Conservation (phyloP, 2,329 filamentous ascomycete species). For the Thyridium curvatum region DNA sequence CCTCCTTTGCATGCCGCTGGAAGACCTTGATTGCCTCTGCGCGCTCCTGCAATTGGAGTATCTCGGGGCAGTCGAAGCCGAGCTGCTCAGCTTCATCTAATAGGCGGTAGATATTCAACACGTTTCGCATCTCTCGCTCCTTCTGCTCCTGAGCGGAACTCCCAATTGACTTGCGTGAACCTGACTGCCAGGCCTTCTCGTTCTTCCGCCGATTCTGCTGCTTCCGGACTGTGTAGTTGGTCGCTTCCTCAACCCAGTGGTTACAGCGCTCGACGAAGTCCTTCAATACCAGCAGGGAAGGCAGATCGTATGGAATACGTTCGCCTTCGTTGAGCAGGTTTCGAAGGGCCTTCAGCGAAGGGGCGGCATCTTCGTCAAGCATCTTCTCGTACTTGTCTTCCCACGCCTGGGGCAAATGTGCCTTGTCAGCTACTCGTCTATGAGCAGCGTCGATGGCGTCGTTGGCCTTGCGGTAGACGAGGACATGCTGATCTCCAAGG, state of each 20-base stretch:
- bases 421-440: conserved; percentile 79
- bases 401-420: conserved; percentile 80
- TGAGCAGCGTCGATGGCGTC: conserved; percentile 61
- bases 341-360: conserved; percentile 79
- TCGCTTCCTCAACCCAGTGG: conserved; percentile 96
- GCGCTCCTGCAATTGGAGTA: conserved; percentile 76
- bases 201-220: conserved; percentile 96
- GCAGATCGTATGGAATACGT: conserved; percentile 86
- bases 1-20: conserved; percentile 66
- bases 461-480: conserved; percentile 72
- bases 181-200: conserved; percentile 77
- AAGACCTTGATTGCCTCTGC: conserved; percentile 80
- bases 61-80: conserved; percentile 90
- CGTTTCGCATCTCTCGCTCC: conserved; percentile 80
- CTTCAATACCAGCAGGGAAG: conserved; percentile 73
- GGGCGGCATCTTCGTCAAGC: conserved; percentile 76
- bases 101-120: conserved; percentile 82
- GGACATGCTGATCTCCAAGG: conserved; percentile 60
- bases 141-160: conserved; percentile 60
- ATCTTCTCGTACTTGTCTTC: conserved; percentile 81
- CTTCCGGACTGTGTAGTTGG: conserved; percentile 92
- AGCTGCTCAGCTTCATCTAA: conserved; percentile 78
- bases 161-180: conserved; percentile 64
- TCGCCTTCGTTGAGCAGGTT: conserved; percentile 87
- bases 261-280: conserved; percentile 94